Conservation (phyloP, 257 asterid species). For the Petunia axillaris region DNA sequence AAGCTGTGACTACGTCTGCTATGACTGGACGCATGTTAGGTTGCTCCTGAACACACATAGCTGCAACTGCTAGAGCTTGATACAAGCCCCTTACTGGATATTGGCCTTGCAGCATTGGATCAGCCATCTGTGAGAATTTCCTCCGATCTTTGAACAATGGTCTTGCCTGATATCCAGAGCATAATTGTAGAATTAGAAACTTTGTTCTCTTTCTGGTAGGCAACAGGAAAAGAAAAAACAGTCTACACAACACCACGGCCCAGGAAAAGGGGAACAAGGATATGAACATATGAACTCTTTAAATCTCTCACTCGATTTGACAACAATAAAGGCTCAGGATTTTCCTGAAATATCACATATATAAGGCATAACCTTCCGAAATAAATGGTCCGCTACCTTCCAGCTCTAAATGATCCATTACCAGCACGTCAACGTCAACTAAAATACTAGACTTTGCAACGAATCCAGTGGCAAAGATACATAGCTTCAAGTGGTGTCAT, state of each 20-base stretch:
- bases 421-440: constrained; percentile 5
- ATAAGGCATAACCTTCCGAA: not conserved
- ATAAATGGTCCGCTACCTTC: not conserved
- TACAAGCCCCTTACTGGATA: constrained; percentile 74
- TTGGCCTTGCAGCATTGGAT: constrained; percentile 80
- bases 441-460: not conserved
- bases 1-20: constrained; percentile 88
- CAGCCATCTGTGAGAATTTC: constrained; percentile 73
- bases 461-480: not conserved
- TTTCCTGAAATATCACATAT: not conserved
- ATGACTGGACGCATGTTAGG: constrained; percentile 76
- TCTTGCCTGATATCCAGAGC: constrained; percentile 59
- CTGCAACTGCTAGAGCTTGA: constrained; percentile 90
- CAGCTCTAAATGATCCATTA: not conserved
- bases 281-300: not conserved
- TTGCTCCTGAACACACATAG: constrained; percentile 90
- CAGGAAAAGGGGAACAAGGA: not conserved
- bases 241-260: not conserved
- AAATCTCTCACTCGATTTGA: not conserved
- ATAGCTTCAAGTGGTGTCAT: not conserved
- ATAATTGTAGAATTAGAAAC: constrained; percentile 7
- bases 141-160: constrained; percentile 83
- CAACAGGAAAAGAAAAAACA: not conserved
- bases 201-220: not conserved
- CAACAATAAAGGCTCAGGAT: not conserved